Conservation (phyloP, 2,329 filamentous ascomycete genomes). For the Xylaria sp. region DNA sequence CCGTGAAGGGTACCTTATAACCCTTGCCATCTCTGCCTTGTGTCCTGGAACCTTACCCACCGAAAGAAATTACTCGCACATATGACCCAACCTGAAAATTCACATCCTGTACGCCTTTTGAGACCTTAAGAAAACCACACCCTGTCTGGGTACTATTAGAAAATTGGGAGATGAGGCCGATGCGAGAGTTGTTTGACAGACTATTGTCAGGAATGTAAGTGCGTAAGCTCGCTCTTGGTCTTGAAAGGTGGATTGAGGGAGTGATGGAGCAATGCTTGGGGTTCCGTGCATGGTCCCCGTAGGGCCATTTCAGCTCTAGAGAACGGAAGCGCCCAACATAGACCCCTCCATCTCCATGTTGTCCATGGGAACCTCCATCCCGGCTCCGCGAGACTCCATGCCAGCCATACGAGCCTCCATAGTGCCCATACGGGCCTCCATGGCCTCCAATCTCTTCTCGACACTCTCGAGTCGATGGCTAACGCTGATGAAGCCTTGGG, state of each 20-base stretch:
- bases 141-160: conserved; percentile 14
- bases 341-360: conserved; percentile 53
- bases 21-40: conserved; percentile 36
- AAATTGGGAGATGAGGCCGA: conserved; percentile 6
- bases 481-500: conserved; percentile 62
- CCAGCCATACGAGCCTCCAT: conserved; percentile 53
- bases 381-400: conserved; percentile 50
- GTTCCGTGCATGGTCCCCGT: neutral
- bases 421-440: conserved; percentile 56
- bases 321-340: conserved; percentile 51
- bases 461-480: conserved; percentile 62
- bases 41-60: conserved; percentile 28
- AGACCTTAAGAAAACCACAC: conserved; percentile 26
- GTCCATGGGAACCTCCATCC: conserved; percentile 53
- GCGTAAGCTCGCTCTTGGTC: neutral
- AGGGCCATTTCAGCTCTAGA: conserved; percentile 44
- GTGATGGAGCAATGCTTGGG: neutral
- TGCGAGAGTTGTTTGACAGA: conserved; percentile 6
- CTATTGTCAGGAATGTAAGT: conserved; percentile 1
- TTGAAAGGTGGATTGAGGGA: neutral
- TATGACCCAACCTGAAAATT: conserved; percentile 29
- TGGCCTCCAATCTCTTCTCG: conserved; percentile 64
- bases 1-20: conserved; percentile 31
- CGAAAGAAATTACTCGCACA: conserved; percentile 32
- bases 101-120: conserved; percentile 35